A percentile compares a stretch with the other conserved stretches of the same genome.
Evolutionary conservation across 2,329 filamentous ascomycete species (phyloP).

Genomic region (Fusarium sp.): DNA sequence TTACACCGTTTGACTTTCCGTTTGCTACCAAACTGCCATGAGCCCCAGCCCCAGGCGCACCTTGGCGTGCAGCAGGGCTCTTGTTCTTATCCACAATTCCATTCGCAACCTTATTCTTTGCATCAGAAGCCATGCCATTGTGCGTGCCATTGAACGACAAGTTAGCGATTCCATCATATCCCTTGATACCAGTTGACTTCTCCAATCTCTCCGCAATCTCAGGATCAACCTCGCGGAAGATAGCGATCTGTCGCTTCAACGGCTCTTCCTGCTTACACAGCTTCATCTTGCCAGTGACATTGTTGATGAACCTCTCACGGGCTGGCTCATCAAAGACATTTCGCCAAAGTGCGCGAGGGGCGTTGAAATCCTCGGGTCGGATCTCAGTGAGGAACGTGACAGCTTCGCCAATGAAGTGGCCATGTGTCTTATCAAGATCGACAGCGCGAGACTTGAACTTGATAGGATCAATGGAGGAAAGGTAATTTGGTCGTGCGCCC

Average conservation of each 20-base stretch:
- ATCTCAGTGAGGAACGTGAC: slow-evolving; percentile 29
- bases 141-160: slow-evolving; percentile 14
- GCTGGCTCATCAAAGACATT: slow-evolving; percentile 17
- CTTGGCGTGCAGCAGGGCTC: not conserved
- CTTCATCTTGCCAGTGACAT: slow-evolving; percentile 69
- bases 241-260: slow-evolving; percentile 70
- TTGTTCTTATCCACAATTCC: slow-evolving; percentile 5
- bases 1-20: not conserved
- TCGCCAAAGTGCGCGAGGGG: slow-evolving; percentile 2
- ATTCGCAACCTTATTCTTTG: slow-evolving; percentile 7
- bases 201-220: slow-evolving; percentile 67
- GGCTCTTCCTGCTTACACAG: slow-evolving; percentile 67
- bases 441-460: slow-evolving; percentile 15
- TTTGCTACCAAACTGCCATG: not conserved
- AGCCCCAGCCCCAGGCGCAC: not conserved
- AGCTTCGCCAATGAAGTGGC: slow-evolving; percentile 21
- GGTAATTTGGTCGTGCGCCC: slow-evolving; percentile 22
- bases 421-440: slow-evolving; percentile 25
- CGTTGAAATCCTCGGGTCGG: slow-evolving; percentile 27
- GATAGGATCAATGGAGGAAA: slow-evolving; percentile 25
- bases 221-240: slow-evolving; percentile 69
- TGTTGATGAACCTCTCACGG: slow-evolving; percentile 61
- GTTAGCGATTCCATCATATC: slow-evolving; percentile 14
- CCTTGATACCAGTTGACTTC: slow-evolving; percentile 64
- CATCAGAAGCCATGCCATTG: slow-evolving; percentile 11